Evolutionary conservation across 331 rosid genomes (phyloP).

Genomic region (Ulmus americana): DNA sequence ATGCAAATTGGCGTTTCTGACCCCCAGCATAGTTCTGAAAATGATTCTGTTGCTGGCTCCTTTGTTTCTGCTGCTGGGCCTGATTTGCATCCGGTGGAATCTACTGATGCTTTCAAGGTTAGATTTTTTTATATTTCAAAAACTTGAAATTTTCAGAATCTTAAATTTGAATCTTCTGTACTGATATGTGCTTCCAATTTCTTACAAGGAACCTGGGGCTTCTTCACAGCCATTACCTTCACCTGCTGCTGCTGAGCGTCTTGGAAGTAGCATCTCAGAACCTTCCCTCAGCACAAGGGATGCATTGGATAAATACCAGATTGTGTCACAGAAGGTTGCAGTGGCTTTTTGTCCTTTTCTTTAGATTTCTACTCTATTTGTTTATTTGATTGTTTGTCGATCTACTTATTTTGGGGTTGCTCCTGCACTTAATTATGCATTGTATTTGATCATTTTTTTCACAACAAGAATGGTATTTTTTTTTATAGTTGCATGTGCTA

Average conservation of each 20-base stretch:
- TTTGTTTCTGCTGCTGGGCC: conserved; percentile 56
- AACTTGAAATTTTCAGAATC: conserved; percentile 20
- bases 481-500: neutral
- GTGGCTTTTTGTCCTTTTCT: neutral
- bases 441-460: neutral
- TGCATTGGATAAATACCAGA: conserved; percentile 83
- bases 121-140: conserved; percentile 9
- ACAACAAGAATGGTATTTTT: neutral
- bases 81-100: conserved; percentile 58
- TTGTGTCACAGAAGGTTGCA: conserved; percentile 81
- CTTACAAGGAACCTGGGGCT: conserved; percentile 72
- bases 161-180: neutral
- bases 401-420: neutral
- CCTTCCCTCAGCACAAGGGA: conserved; percentile 79
- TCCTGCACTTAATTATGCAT: neutral
- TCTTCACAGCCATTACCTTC: conserved; percentile 56
- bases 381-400: neutral
- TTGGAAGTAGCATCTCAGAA: conserved; percentile 64
- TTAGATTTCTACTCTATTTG: neutral
- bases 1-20: conserved; percentile 51
- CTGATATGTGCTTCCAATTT: conserved; percentile 17
- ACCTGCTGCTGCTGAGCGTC: conserved; percentile 62
- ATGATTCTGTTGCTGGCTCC: conserved; percentile 59
- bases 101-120: conserved; percentile 59
- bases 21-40: conserved; percentile 61